phyloP scores from a whole-genome alignment of 2,329 filamentous ascomycete species.

The Pestalotiopsis sp. region DNA sequence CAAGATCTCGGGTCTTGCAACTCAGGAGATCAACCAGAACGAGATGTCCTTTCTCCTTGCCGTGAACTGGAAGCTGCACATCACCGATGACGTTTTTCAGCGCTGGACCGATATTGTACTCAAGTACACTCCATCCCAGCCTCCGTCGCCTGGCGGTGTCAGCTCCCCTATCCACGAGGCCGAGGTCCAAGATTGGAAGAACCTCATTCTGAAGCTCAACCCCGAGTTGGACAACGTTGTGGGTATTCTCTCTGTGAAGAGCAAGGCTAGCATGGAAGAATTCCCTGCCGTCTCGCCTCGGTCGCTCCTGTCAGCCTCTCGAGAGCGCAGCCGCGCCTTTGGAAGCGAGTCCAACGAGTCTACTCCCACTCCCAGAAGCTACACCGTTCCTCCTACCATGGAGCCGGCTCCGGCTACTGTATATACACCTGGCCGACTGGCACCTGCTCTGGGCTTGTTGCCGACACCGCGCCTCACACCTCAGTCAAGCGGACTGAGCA shows the following conservation, averaged over 20 bases:
- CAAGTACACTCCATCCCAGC: constrained; percentile 73
- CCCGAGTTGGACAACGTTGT: constrained; percentile 62
- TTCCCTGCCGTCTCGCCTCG: constrained; percentile 41
- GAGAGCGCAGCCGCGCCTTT: constrained; percentile 36
- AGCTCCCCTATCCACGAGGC: constrained; percentile 43
- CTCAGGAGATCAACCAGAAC: constrained; percentile 93
- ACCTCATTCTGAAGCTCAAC: constrained; percentile 58
- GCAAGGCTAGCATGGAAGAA: constrained; percentile 33
- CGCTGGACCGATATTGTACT: constrained; percentile 93
- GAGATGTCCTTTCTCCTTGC: constrained; percentile 89
- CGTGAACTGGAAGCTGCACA: constrained; percentile 93
- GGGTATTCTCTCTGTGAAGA: constrained; percentile 43
- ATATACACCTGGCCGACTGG: constrained; percentile 48
- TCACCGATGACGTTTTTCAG: constrained; percentile 85
- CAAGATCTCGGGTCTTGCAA: constrained; percentile 96
- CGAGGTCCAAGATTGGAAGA: constrained; percentile 59
- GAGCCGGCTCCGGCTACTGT: constrained; percentile 49
- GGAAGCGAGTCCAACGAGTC: constrained; percentile 41
- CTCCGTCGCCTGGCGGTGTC: constrained; percentile 54
- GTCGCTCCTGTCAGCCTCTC: constrained; percentile 46
- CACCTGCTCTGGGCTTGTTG: constrained; percentile 56
- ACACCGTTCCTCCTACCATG: constrained; percentile 47
- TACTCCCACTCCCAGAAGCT: constrained; percentile 44
- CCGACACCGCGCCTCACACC: constrained; percentile 63
- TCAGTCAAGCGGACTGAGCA: constrained; percentile 57